Evolutionary conservation across 192 early-diverging fungal species (phyloP).

Genomic region (Endogone sp.): DNA sequence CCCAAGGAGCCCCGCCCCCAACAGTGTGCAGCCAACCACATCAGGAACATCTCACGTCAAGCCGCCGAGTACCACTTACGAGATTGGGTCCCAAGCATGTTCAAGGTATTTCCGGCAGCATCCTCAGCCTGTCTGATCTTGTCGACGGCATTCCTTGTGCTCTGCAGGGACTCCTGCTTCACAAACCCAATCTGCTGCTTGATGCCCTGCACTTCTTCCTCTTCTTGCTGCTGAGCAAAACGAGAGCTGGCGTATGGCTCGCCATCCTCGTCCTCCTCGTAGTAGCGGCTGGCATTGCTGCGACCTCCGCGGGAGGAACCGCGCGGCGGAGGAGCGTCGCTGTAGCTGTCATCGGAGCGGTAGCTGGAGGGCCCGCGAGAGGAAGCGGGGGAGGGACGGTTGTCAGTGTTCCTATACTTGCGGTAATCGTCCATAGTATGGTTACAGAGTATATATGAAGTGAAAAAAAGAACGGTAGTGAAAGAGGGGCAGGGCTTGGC

Average conservation of each 20-base stretch:
- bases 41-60: neutral
- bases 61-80: slow-evolving; percentile 22
- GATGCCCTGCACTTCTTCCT: slow-evolving; percentile 58
- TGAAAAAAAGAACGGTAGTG: too few relatives aligned
- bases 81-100: slow-evolving; percentile 62
- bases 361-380: neutral
- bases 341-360: too few relatives aligned
- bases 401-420: neutral
- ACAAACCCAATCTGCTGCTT: slow-evolving; percentile 55
- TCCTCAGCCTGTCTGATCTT: slow-evolving; percentile 59
- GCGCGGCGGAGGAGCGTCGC: neutral
- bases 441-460: neutral
- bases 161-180: slow-evolving; percentile 64
- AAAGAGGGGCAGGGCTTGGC: too few relatives aligned
- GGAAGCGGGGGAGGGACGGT: neutral
- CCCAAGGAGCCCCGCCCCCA: neutral
- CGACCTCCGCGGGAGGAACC: neutral
- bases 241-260: slow-evolving; percentile 15
- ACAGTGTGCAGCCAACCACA: neutral
- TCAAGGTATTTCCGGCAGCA: slow-evolving; percentile 54
- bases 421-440: neutral
- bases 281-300: slow-evolving; percentile 10
- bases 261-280: slow-evolving; percentile 26
- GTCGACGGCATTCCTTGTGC: slow-evolving; percentile 60
- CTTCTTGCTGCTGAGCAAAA: slow-evolving; percentile 48